Conservation (phyloP, 2,329 filamentous ascomycete genomes). For the Paraconiothyrium sp. region DNA sequence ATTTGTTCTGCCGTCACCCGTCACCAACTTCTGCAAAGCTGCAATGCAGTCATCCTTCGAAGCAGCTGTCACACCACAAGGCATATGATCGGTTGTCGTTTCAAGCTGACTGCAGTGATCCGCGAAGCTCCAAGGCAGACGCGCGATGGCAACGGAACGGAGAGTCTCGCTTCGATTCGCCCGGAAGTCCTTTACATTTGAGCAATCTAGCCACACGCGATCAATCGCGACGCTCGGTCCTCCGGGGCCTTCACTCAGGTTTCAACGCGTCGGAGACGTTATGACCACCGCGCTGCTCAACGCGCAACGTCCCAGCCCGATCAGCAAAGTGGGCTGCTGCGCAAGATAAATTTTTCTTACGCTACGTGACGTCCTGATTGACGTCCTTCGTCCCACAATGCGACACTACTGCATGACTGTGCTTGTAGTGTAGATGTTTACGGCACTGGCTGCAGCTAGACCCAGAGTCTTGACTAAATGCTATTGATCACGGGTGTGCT, state of each 20-base stretch:
- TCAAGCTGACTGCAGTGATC: slow-evolving; percentile 8
- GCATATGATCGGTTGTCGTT: slow-evolving; percentile 2
- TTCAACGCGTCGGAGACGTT: slow-evolving; percentile 43
- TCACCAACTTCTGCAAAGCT: slow-evolving; percentile 18
- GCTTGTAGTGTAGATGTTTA: neutral
- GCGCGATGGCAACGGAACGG: neutral
- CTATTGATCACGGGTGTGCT: neutral
- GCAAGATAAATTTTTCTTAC: slow-evolving; percentile 36
- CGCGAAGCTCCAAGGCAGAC: slow-evolving; percentile 8
- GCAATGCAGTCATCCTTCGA: slow-evolving; percentile 21
- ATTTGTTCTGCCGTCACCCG: slow-evolving; percentile 17
- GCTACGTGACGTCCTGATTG: slow-evolving; percentile 35
- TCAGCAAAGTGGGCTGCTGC: slow-evolving; percentile 31
- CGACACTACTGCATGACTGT: slow-evolving; percentile 13
- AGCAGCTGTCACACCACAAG: slow-evolving; percentile 8
- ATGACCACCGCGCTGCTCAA: slow-evolving; percentile 7
- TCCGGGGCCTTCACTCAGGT: slow-evolving; percentile 18
- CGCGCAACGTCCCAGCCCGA: slow-evolving; percentile 8
- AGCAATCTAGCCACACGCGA: neutral
- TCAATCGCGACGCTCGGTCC: slow-evolving; percentile 14
- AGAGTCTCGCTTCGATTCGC: neutral
- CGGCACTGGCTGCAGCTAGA: slow-evolving; percentile 1
- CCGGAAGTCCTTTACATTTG: neutral
- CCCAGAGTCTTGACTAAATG: neutral
- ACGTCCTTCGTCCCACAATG: slow-evolving; percentile 20